Base-by-base conservation (phyloP, 306 rosid species). In the Heteromeles arbutifolia region DNA sequence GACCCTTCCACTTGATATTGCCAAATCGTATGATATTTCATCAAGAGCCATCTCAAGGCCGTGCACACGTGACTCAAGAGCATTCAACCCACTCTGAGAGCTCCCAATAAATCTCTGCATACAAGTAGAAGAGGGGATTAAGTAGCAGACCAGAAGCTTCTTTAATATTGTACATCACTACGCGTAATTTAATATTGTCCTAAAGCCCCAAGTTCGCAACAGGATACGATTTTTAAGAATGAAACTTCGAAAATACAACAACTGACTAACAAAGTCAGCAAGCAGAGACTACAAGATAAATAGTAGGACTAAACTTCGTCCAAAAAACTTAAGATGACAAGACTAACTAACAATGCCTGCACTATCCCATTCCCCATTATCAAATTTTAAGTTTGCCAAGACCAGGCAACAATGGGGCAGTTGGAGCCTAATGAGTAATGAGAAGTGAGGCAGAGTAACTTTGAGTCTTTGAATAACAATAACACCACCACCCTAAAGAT, bases 21-120 rank as follows among this genome's bases (percentile, higher is more conserved):
- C 97, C 82, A 95, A 86, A 80, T 90, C 95, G 61, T 85, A 81
- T n/a, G 98, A 95, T 78, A 92, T 95, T 83, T 86, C 98, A 70
- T 92, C 97, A 74, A 95, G 80, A 43, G 97, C 93, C 89, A 82
- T 85, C 87, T 95, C 99, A 65, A 95, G 82, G 45, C 99, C 99
- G 82, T 81, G 65, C 58, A 95, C 99, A 32, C 99, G 99, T 67
- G 89, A 84, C 90, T 95, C 97, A 73, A 95, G 83, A 56, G 92
- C 89, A 81, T 87, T 90, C 88, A 95, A 74, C 61, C 98, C 99
- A 68, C 80, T 92, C 70, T 90, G 97, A 34, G 98, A 95, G 87
- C 89, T 95, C 80, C 98, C 99, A 70, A 92, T 92, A 86, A 95
- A 95, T 78, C 92, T 92, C 99, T 95, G 67, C 41, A 79, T 24